Conservation (phyloP, 768 basidiomycete species). For the Trametes meyenii region DNA sequence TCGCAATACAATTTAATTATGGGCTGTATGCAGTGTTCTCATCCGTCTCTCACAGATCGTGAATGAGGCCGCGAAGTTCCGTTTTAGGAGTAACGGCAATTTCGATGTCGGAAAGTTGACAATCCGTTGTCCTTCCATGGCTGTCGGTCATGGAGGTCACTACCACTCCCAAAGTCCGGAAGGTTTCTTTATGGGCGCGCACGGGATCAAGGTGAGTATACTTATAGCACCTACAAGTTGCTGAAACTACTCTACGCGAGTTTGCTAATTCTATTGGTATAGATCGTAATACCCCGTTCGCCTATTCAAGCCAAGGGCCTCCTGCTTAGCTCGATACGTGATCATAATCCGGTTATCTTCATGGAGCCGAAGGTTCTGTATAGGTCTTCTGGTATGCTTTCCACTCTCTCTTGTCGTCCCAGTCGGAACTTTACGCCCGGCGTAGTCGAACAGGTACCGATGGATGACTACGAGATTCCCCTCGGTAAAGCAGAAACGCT, state of each 20-base stretch:
- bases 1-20: not conserved
- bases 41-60: slow-evolving; percentile 58
- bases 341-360: slow-evolving; percentile 92
- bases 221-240: no score
- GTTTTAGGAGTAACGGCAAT: slow-evolving; percentile 86
- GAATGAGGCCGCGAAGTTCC: slow-evolving; percentile 92
- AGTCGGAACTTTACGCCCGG: slow-evolving; percentile 2
- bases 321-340: slow-evolving; percentile 82
- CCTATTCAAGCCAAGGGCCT: slow-evolving; percentile 97
- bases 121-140: slow-evolving; percentile 85
- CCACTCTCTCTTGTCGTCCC: not conserved
- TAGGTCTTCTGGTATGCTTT: slow-evolving; percentile 70
- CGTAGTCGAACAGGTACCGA: slow-evolving; percentile 88
- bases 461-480: slow-evolving; percentile 85
- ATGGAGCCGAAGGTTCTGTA: slow-evolving; percentile 96
- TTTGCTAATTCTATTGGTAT: not conserved
- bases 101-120: slow-evolving; percentile 85
- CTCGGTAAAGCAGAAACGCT: slow-evolving; percentile 82
- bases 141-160: slow-evolving; percentile 88
- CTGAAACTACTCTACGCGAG: not conserved
- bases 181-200: slow-evolving; percentile 89
- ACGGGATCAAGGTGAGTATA: slow-evolving; percentile 75
- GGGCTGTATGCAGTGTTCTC: not conserved
- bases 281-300: slow-evolving; percentile 89
- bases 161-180: slow-evolving; percentile 97